Base-by-base conservation (phyloP, 495 filamentous ascomycete species). In the Massariosphaeria phaeospora region DNA sequence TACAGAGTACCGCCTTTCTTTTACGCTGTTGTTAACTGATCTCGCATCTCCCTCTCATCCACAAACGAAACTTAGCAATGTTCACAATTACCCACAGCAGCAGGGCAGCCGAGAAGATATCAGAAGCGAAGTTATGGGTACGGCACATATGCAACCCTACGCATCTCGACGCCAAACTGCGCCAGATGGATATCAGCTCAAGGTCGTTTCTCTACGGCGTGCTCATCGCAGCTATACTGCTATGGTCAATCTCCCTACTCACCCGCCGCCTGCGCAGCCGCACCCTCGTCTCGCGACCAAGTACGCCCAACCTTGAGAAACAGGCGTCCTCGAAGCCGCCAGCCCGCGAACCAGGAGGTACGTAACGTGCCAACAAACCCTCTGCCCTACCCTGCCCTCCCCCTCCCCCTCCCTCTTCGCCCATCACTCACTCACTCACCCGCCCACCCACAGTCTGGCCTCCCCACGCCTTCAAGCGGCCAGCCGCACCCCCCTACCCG, bases 391-490 rank as follows among this genome's bases (percentile, higher is more conserved):
- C n/a, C n/a, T n/a, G n/a, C n/a, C n/a, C n/a, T n/a, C n/a, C n/a
- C n/a, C n/a, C n/a, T n/a, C n/a, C n/a, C n/a, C n/a, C n/a, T n/a
- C n/a, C n/a, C n/a, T n/a, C n/a, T n/a, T n/a, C n/a, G n/a, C n/a
- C n/a, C n/a, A n/a, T n/a, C 10, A 50, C 24, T 30, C 17, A 53
- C 46, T 49, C n/a, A 7, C 35, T 40, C 25, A 35, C 36, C 52
- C 8, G 27, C 49, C 48, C 29, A 21, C 47, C n/a, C 40, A 43
- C 63, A 78, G 82, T 82, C 72, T 95, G 89, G 88, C 70, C 66
- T 9, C 84, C 86, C 0, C 80, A 79, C 3, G 68, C 79, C 40
- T 94, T 89, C 73, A 76, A 79, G 55, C 71, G 83, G 21, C 87
- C 89, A 2, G 70, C 74, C 10, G 83, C 88, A 34, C 29, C 74